These are phyloP conservation scores for Priceomyces fermenticarens DNA, from an alignment of 805 yeast species.

Conservation along the genomic window DNA sequence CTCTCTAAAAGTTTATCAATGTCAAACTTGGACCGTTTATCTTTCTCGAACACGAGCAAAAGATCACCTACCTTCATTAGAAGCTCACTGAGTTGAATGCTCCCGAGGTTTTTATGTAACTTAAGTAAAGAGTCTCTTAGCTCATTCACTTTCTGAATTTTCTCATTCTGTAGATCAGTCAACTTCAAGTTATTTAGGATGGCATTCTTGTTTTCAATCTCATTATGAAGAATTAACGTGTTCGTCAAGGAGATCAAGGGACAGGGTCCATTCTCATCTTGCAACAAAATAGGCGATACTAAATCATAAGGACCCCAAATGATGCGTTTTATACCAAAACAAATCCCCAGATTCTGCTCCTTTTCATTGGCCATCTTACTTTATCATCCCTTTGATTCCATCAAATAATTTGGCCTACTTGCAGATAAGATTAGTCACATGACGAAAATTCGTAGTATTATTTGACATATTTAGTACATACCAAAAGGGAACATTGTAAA, in stretches of 20 bases:
- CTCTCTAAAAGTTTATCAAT: slow-evolving; percentile 43
- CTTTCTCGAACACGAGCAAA: slow-evolving; percentile 24
- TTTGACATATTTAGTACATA: too few species aligned
- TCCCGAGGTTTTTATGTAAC: slow-evolving; percentile 10
- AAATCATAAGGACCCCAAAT: slow-evolving; percentile 36
- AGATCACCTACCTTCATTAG: slow-evolving; percentile 50
- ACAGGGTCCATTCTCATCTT: slow-evolving; percentile 85
- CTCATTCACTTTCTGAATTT: slow-evolving; percentile 12
- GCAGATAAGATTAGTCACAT: too few species aligned
- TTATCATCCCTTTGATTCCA: too few species aligned
- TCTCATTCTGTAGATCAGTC: slow-evolving; percentile 3
- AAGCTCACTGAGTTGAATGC: slow-evolving; percentile 32
- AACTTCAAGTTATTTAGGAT: slow-evolving; percentile 5
- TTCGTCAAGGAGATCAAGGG: slow-evolving; percentile 78
- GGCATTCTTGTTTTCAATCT: slow-evolving; percentile 18
- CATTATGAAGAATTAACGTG: slow-evolving; percentile 54
- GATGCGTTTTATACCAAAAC: slow-evolving; percentile 21
- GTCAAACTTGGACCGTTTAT: slow-evolving; percentile 12
- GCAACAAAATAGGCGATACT: slow-evolving; percentile 60
- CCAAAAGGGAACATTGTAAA: too few species aligned
- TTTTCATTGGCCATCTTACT: not conserved
- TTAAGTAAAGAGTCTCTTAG: slow-evolving; percentile 15
- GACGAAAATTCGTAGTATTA: too few species aligned
- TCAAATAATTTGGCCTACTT: too few species aligned
- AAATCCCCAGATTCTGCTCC: not conserved